These are phyloP conservation scores for Xerocomus amazonicus DNA, from an alignment of 1,284 basidiomycete genomes.

Conservation along the genomic window DNA sequence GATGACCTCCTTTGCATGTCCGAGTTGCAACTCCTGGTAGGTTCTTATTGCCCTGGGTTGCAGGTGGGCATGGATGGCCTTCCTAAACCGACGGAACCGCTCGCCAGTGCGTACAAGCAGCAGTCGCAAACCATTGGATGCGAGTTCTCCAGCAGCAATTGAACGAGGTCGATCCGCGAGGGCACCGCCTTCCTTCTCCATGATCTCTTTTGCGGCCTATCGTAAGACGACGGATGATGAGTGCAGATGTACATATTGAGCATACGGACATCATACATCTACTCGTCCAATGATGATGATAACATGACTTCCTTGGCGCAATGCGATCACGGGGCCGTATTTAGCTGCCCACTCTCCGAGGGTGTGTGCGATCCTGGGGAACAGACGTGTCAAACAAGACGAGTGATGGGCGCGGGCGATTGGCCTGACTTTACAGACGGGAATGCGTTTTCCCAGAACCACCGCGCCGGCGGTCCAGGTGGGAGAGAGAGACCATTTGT, in stretches of 20 bases:
- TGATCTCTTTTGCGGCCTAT: conserved; percentile 31
- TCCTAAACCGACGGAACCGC: conserved; percentile 29
- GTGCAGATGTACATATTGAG: neutral
- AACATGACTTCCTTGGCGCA: conserved; percentile 27
- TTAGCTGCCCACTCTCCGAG: conserved; percentile 26
- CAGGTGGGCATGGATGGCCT: conserved; percentile 37
- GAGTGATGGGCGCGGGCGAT: neutral
- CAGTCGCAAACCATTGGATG: conserved; percentile 24
- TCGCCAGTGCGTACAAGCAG: conserved; percentile 24
- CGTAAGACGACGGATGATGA: neutral
- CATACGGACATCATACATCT: conserved; percentile 25
- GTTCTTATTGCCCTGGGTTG: conserved; percentile 33
- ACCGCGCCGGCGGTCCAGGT: conserved; percentile 24
- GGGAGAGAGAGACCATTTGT: conserved; percentile 19
- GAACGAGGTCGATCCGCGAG: conserved; percentile 33
- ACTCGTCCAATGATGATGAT: conserved; percentile 31
- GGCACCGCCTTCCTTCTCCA: conserved; percentile 35
- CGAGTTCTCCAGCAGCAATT: conserved; percentile 28
- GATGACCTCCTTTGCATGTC: conserved; percentile 35
- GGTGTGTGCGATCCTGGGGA: conserved; percentile 13
- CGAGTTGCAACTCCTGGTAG: conserved; percentile 36
- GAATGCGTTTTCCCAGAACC: conserved; percentile 27
- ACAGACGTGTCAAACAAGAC: neutral
- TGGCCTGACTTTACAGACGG: conserved; percentile 18
- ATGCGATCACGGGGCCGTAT: conserved; percentile 35